Evolutionary conservation across 371 early-diverging fungal genomes (phyloP).

Genomic region (Mucor indicus): DNA sequence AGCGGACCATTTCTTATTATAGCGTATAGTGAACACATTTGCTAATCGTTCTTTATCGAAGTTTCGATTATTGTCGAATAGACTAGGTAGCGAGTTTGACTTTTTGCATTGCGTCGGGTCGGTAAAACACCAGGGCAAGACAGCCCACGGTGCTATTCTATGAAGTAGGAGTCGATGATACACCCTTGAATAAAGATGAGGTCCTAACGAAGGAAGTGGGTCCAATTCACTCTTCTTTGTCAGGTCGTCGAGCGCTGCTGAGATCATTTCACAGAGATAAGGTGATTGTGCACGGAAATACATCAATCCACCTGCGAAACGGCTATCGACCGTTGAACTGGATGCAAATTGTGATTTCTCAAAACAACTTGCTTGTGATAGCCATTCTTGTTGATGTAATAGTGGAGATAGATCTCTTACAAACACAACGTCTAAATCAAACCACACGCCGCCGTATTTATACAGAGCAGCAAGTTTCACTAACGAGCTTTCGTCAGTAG

Average conservation of each 20-base stretch:
- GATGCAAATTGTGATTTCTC: slow-evolving; percentile 14
- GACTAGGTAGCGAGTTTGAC: slow-evolving; percentile 20
- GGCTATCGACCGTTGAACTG: slow-evolving; percentile 22
- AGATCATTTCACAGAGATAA: slow-evolving; percentile 45
- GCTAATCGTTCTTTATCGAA: slow-evolving; percentile 14
- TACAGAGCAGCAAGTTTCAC: slow-evolving; percentile 23
- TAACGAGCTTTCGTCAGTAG: not conserved
- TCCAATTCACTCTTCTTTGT: not conserved
- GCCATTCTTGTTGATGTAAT: slow-evolving; percentile 44
- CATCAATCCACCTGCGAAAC: slow-evolving; percentile 29
- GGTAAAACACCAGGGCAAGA: slow-evolving; percentile 51
- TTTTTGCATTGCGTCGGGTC: slow-evolving; percentile 33
- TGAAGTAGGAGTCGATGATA: slow-evolving; percentile 30
- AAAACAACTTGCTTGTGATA: slow-evolving; percentile 37
- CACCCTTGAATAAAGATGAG: slow-evolving; percentile 23
- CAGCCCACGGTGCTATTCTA: slow-evolving; percentile 31
- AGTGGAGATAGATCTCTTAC: slow-evolving; percentile 39
- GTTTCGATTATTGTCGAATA: slow-evolving; percentile 5
- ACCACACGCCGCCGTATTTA: slow-evolving; percentile 48
- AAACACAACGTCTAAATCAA: slow-evolving; percentile 38
- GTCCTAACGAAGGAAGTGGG: not conserved
- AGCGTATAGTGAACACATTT: slow-evolving; percentile 28
- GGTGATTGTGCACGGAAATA: slow-evolving; percentile 35
- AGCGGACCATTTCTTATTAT: slow-evolving; percentile 25
- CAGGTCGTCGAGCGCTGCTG: slow-evolving; percentile 8